Percentiles rank a stretch among this genome's conserved stretches.
These are phyloP conservation scores for Cinnamomum chago DNA, from an alignment of 164 flowering plant genomes.

Conservation along the genomic window DNA sequence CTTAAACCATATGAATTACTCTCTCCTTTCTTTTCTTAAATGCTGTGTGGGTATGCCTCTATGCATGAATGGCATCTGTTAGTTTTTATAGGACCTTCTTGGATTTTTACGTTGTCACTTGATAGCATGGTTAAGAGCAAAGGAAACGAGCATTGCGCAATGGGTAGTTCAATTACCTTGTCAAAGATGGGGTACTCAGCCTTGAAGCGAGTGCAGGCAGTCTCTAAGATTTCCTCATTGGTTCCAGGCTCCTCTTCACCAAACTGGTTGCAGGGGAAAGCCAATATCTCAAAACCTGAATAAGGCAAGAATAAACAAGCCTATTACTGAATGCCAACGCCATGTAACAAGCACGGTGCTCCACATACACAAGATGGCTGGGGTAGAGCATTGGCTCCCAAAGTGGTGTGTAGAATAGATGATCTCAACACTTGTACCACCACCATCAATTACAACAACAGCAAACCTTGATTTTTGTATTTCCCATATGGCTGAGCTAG, in stretches of 20 bases:
- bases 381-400: background rate
- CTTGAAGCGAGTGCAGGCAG: slow-evolving; percentile 82
- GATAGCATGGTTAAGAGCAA: no score
- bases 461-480: slow-evolving; percentile 73
- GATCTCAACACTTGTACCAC: background rate
- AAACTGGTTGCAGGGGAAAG: slow-evolving; percentile 95
- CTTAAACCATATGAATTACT: no score
- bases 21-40: no score
- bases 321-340: background rate
- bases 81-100: no score
- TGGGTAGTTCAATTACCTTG: slow-evolving; percentile 41
- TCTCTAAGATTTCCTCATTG: slow-evolving; percentile 62
- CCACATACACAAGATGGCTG: background rate
- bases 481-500: slow-evolving; percentile 55
- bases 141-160: no score
- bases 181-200: slow-evolving; percentile 87
- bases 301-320: background rate
- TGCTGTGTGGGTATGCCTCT: no score
- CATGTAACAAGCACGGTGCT: background rate
- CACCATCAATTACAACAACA: background rate
- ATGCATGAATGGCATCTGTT: no score
- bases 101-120: no score
- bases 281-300: slow-evolving; percentile 79
- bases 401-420: background rate
- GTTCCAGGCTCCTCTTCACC: slow-evolving; percentile 79